Conservation (phyloP, 306 rosid genomes). For the Begonia loranthoides region DNA sequence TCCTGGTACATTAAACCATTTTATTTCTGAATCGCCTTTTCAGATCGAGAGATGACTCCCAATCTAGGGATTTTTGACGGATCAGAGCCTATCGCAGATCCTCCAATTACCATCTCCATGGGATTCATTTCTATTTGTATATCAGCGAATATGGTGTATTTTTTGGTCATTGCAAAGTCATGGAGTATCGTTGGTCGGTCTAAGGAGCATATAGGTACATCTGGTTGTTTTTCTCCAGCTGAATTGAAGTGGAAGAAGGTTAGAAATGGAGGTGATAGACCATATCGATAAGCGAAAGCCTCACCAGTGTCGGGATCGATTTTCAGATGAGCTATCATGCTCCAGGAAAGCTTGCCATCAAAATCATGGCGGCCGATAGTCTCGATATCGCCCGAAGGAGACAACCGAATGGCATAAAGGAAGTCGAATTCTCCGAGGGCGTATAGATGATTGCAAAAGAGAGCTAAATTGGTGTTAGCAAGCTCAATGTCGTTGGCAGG, state of each 20-base stretch:
- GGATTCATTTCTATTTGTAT: constrained; percentile 74
- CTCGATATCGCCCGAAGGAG: constrained; percentile 33
- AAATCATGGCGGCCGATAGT: constrained; percentile 56
- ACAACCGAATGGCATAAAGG: constrained; percentile 37
- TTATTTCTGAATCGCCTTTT: constrained; percentile 38
- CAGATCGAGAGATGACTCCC: constrained; percentile 60
- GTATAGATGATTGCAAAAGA: constrained; percentile 38
- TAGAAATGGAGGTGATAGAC: constrained; percentile 64
- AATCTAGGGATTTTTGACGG: constrained; percentile 39
- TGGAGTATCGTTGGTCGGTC: constrained; percentile 47
- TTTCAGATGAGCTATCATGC: constrained; percentile 89
- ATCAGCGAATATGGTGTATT: constrained; percentile 50
- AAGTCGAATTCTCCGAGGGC: constrained; percentile 80
- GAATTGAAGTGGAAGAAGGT: constrained; percentile 54
- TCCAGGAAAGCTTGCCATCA: constrained; percentile 43
- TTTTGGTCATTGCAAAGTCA: constrained; percentile 73
- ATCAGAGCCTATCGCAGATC: constrained; percentile 56
- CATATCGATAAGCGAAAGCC: constrained; percentile 69
- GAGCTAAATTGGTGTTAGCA: constrained; percentile 69
- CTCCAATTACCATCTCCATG: constrained; percentile 42
- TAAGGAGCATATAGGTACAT: constrained; percentile 81
- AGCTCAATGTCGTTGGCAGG: constrained; percentile 62
- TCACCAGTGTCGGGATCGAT: constrained; percentile 50
- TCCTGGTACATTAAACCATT: constrained; percentile 85
- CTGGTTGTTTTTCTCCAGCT: constrained; percentile 30